Base-by-base conservation (phyloP, 805 yeast genomes). In the Candida pini region DNA sequence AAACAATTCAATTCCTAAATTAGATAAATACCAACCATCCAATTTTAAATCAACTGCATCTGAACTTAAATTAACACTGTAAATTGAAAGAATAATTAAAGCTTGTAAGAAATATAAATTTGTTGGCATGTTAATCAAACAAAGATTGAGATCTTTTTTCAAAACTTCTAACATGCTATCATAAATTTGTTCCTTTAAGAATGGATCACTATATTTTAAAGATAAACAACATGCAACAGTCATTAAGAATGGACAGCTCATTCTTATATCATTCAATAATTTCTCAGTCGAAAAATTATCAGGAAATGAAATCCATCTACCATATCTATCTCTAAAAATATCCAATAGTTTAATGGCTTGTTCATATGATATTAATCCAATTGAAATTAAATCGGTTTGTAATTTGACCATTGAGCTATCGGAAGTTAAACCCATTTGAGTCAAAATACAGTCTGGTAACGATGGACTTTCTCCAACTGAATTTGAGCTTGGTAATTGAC, bases 271-370 rank as follows among this genome's bases (percentile, higher is more conserved):
- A 5, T 63, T 68, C 8, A 81, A 60, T 16, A 83, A 59, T 23
- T 60, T 62, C 14, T 61, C 68, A 0, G 79, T 67, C 4, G 76
- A 51, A 23, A 71, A 49, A 10, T 61, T 62, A 20, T 69, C 69
- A 0, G 89, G 87, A 33, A 83, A 75, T 35, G 83, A 75, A 3
- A 81, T 76, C 94, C 94, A 84, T 20, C 86, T 66, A 4, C 88
- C 86, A 49, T 78, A 83, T 47, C 81, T 69, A 31, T 76, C 73
- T 28, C 81, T 62, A 51, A 83, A 84, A 30, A 70, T 71, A 34
- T 66, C 67, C 43, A 83, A 57, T 26, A 82, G 55, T 13, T 63
- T 62, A 6, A 68, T 44, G 0, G 76, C 75, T 43, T 79, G 77
- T 3, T 58, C 54, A 26, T 64, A 47, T 1, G 73, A 48, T 12